These are phyloP conservation scores for Hygrophorus russula DNA, from an alignment of 768 basidiomycete species.

Conservation along the genomic window DNA sequence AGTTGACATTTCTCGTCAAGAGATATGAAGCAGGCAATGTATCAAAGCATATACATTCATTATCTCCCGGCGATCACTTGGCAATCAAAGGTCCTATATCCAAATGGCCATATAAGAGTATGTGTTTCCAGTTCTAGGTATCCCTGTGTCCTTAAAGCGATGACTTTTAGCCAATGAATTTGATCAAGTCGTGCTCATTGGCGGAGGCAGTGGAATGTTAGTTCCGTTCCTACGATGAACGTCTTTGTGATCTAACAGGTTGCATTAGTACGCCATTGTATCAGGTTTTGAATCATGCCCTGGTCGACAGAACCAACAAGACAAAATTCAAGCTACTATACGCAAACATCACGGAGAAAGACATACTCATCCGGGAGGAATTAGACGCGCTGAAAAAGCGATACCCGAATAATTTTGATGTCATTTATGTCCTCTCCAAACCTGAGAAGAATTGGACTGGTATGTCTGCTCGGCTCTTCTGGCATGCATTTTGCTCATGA, in stretches of 20 bases:
- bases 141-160: neutral
- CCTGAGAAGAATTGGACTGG: slow-evolving; percentile 50
- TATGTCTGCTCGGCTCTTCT: slow-evolving; percentile 10
- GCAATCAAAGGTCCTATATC: slow-evolving; percentile 83
- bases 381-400: slow-evolving; percentile 61
- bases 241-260: slow-evolving; percentile 4
- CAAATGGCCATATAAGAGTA: slow-evolving; percentile 83
- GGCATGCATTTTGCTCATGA: neutral
- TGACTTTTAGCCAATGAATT: slow-evolving; percentile 59
- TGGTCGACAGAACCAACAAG: slow-evolving; percentile 65
- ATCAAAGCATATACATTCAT: slow-evolving; percentile 69
- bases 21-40: slow-evolving; percentile 74
- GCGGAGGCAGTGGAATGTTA: slow-evolving; percentile 90
- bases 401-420: slow-evolving; percentile 60
- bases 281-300: slow-evolving; percentile 69
- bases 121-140: slow-evolving; percentile 7
- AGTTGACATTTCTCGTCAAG: slow-evolving; percentile 77
- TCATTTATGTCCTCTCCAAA: slow-evolving; percentile 84
- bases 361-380: slow-evolving; percentile 80
- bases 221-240: slow-evolving; percentile 13
- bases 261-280: slow-evolving; percentile 64
- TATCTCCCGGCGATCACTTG: slow-evolving; percentile 75
- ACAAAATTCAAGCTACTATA: slow-evolving; percentile 92
- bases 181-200: slow-evolving; percentile 80
- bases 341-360: slow-evolving; percentile 80